Conservation (phyloP, 257 asterid genomes). For the Buddleja alternifolia region DNA sequence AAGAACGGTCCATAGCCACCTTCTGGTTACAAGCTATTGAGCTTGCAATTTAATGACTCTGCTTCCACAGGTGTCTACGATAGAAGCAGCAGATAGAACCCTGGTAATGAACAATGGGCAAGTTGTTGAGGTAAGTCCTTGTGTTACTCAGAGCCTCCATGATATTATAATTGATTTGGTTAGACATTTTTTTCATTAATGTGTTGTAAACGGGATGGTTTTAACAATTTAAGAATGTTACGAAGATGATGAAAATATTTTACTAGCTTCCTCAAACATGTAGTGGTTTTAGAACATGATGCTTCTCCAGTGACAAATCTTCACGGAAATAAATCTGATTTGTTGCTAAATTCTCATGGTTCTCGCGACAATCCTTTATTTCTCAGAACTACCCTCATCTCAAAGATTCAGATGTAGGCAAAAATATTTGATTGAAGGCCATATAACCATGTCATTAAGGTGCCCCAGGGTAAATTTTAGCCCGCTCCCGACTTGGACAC, state of each 20-base stretch:
- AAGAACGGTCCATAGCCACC: slow-evolving; percentile 36
- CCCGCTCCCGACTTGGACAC: too few relatives aligned
- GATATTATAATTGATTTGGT: not conserved
- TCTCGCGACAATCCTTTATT: not conserved
- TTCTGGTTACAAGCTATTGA: not conserved
- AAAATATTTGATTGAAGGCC: not conserved
- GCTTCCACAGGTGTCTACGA: slow-evolving; percentile 47
- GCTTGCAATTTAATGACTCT: not conserved
- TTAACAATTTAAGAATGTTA: too few relatives aligned
- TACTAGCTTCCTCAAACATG: not conserved
- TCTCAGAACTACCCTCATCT: not conserved
- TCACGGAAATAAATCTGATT: not conserved
- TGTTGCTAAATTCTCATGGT: not conserved
- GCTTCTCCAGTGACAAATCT: not conserved
- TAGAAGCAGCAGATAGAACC: slow-evolving; percentile 48
- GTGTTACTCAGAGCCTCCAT: not conserved
- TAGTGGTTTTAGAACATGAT: too few relatives aligned
- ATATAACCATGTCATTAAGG: too few relatives aligned
- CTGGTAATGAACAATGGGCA: slow-evolving; percentile 47
- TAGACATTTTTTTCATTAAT: slow-evolving; percentile 2
- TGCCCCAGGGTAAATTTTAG: too few relatives aligned
- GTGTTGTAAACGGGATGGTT: not conserved
- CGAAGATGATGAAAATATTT: not conserved
- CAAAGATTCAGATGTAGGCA: not conserved
- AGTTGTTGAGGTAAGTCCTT: slow-evolving; percentile 47